Evolutionary conservation across 768 basidiomycete species (phyloP).

Genomic region (Termitomyces sp.): DNA sequence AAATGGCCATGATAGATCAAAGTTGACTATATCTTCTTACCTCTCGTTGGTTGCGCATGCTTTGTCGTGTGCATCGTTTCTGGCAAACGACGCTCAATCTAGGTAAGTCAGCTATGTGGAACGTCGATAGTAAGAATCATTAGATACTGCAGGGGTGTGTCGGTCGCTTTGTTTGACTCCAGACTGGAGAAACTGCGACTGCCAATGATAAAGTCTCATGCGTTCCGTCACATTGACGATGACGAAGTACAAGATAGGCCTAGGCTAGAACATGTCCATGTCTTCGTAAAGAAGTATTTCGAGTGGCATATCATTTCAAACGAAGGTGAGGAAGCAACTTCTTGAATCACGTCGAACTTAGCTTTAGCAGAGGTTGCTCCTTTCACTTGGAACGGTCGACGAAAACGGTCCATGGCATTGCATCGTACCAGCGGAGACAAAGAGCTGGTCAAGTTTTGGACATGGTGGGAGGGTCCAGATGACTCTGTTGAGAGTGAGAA

Average conservation of each 20-base stretch:
- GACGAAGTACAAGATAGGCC: background rate
- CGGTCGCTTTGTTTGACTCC: slow-evolving; percentile 58
- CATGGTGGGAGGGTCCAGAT: slow-evolving; percentile 10
- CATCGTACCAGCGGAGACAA: background rate
- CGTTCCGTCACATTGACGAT: slow-evolving; percentile 5
- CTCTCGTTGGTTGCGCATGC: slow-evolving; percentile 15
- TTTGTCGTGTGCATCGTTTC: slow-evolving; percentile 15
- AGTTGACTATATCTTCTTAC: slow-evolving; percentile 23
- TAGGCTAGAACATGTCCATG: slow-evolving; percentile 29
- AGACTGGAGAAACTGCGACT: slow-evolving; percentile 43
- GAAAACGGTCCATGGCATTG: slow-evolving; percentile 7
- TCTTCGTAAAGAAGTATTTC: slow-evolving; percentile 48
- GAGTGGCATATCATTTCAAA: slow-evolving; percentile 43
- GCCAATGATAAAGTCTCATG: slow-evolving; percentile 35
- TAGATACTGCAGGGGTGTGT: slow-evolving; percentile 9
- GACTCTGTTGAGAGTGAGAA: background rate
- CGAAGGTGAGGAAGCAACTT: slow-evolving; percentile 25
- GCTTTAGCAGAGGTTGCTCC: background rate
- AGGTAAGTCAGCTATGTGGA: background rate
- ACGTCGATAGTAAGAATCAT: background rate
- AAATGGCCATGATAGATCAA: background rate
- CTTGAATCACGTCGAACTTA: background rate
- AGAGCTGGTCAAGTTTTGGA: slow-evolving; percentile 3
- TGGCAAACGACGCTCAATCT: slow-evolving; percentile 1
- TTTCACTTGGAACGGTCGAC: background rate